Conservation (phyloP, 208 protist genomes). For the Leishmania tarentolae region DNA sequence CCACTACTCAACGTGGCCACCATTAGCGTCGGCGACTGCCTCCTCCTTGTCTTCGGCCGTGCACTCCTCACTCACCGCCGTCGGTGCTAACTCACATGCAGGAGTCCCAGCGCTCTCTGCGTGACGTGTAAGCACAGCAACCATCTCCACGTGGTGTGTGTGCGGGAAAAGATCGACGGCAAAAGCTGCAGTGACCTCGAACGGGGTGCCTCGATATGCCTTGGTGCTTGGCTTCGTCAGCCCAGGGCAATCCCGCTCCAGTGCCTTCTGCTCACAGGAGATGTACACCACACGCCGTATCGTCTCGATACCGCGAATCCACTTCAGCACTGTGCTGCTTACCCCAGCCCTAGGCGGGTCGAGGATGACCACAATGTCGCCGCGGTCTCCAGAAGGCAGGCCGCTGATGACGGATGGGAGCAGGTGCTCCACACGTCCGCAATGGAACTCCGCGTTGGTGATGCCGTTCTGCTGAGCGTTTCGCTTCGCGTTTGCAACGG, state of each 20-base stretch:
- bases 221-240: slow-evolving; percentile 82
- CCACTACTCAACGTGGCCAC: not conserved
- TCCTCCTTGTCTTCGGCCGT: slow-evolving; percentile 13
- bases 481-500: slow-evolving; percentile 83
- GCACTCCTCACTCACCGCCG: not conserved
- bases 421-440: slow-evolving; percentile 92
- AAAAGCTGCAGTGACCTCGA: slow-evolving; percentile 81
- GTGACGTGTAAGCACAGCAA: slow-evolving; percentile 85
- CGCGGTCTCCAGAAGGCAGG: slow-evolving; percentile 43
- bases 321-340: slow-evolving; percentile 91
- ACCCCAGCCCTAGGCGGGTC: slow-evolving; percentile 92
- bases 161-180: slow-evolving; percentile 97
- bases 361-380: slow-evolving; percentile 86
- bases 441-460: slow-evolving; percentile 87
- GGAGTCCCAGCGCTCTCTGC: not conserved
- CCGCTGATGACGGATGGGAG: slow-evolving; percentile 64
- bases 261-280: slow-evolving; percentile 93
- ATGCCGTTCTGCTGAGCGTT: slow-evolving; percentile 91
- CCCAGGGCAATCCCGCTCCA: slow-evolving; percentile 85
- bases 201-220: slow-evolving; percentile 80
- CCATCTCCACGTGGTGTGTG: slow-evolving; percentile 94
- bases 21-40: not conserved
- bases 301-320: slow-evolving; percentile 82
- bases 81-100: not conserved
- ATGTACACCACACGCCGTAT: slow-evolving; percentile 96